A percentile compares a stretch with the other conserved stretches of the same genome.
Evolutionary conservation across 2,329 filamentous ascomycete genomes (phyloP).

Genomic region (Teratosphaeria epicoccoides): DNA sequence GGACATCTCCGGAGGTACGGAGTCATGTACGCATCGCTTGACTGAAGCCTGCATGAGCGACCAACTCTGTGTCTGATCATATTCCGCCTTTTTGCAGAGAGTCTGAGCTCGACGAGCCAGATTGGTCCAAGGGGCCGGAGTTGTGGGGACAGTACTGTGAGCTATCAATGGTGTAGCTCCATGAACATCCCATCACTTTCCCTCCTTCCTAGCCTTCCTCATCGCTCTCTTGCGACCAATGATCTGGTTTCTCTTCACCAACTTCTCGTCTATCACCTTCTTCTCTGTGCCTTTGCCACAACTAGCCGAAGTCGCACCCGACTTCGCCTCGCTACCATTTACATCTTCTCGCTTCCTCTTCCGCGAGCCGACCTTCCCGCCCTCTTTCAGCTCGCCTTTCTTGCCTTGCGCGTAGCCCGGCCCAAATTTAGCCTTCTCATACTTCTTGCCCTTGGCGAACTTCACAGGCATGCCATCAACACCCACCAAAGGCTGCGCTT

Average conservation of each 20-base stretch:
- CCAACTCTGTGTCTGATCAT: too few relatives aligned
- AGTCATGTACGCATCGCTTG: too few relatives aligned
- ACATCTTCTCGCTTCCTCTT: constrained; percentile 31
- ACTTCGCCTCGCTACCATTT: constrained; percentile 9
- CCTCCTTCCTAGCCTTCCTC: constrained; percentile 34
- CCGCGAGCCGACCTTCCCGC: constrained; percentile 19
- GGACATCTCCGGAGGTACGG: too few relatives aligned
- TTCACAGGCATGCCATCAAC: background rate
- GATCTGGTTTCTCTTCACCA: constrained; percentile 60
- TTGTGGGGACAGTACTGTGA: too few relatives aligned
- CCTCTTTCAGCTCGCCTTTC: constrained; percentile 9
- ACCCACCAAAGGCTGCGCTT: constrained; percentile 2
- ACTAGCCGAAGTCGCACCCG: background rate
- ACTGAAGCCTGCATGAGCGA: too few relatives aligned
- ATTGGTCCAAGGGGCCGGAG: too few relatives aligned
- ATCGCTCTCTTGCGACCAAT: constrained; percentile 76
- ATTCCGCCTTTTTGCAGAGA: too few relatives aligned
- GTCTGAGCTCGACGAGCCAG: too few relatives aligned
- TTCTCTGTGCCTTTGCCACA: constrained; percentile 29
- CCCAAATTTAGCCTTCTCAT: constrained; percentile 2
- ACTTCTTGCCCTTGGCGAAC: constrained; percentile 8
- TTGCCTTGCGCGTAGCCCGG: constrained; percentile 1
- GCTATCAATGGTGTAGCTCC: too few relatives aligned
- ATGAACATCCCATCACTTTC: constrained; percentile 1
- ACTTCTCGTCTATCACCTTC: constrained; percentile 37